Conservation (phyloP, 192 early-diverging fungal species). For the Jimgerdemannia lactiflua region DNA sequence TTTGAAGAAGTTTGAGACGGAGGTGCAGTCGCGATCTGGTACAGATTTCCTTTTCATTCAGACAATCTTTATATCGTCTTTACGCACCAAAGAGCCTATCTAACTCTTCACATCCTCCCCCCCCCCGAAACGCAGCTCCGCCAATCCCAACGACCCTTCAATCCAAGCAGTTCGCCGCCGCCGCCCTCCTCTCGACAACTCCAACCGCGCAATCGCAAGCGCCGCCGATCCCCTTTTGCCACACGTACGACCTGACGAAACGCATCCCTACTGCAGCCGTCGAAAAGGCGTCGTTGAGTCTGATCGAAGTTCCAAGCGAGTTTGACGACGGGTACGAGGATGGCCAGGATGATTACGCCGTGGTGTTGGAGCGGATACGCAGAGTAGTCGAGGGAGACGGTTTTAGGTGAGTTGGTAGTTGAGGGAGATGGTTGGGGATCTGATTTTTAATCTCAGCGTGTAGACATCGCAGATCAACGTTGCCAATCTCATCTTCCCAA, state of each 20-base stretch:
- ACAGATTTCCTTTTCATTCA: neutral
- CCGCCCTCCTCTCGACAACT: neutral
- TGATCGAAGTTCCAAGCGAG: slow-evolving; percentile 45
- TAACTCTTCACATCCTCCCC: too few relatives aligned
- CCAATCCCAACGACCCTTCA: slow-evolving; percentile 3
- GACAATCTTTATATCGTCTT: neutral
- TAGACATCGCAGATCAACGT: neutral
- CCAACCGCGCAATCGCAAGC: neutral
- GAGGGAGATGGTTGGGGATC: neutral
- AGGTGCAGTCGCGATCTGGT: slow-evolving; percentile 39
- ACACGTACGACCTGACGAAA: slow-evolving; percentile 84
- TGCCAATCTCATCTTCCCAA: neutral
- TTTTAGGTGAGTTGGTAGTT: slow-evolving; percentile 48
- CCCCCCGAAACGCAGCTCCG: neutral
- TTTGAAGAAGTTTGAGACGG: slow-evolving; percentile 64
- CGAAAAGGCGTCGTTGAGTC: slow-evolving; percentile 47
- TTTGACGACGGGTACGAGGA: slow-evolving; percentile 19
- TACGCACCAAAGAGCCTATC: too few relatives aligned
- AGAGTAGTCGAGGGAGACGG: slow-evolving; percentile 60
- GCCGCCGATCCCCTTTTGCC: slow-evolving; percentile 61
- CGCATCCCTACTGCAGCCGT: slow-evolving; percentile 58
- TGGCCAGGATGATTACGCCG: slow-evolving; percentile 35
- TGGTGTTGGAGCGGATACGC: slow-evolving; percentile 46
- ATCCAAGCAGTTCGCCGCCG: slow-evolving; percentile 10
- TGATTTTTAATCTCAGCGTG: too few relatives aligned